phyloP scores from a whole-genome alignment of 2,329 filamentous ascomycete species.

The Ascochyta viciae-villosae region DNA sequence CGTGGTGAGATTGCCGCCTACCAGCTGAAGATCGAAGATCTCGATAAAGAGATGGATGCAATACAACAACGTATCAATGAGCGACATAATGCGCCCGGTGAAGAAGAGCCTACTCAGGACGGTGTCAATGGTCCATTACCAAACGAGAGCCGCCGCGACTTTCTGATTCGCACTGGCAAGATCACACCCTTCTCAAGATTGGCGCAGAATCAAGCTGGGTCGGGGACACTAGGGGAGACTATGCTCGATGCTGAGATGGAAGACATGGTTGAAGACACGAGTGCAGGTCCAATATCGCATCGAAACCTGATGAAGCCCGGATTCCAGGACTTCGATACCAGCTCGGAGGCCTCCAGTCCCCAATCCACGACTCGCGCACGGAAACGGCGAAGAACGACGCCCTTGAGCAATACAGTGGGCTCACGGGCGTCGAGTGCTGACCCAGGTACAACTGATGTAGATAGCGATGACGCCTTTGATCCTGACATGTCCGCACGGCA shows the following conservation, averaged over 20 bases:
- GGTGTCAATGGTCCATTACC: slow-evolving; percentile 69
- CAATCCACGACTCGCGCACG: slow-evolving; percentile 38
- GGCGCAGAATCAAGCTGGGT: slow-evolving; percentile 67
- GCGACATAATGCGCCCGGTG: slow-evolving; percentile 66
- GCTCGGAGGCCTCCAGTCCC: slow-evolving; percentile 44
- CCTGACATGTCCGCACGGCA: slow-evolving; percentile 51
- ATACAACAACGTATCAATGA: slow-evolving; percentile 83
- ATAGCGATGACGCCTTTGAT: slow-evolving; percentile 52
- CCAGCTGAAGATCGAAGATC: slow-evolving; percentile 67
- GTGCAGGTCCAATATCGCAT: slow-evolving; percentile 53
- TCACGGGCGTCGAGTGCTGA: slow-evolving; percentile 30
- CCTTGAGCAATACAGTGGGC: slow-evolving; percentile 12
- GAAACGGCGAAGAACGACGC: slow-evolving; percentile 48
- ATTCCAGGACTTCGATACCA: slow-evolving; percentile 47
- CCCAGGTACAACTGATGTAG: slow-evolving; percentile 34
- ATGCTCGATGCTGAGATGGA: slow-evolving; percentile 85
- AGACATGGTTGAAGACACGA: slow-evolving; percentile 56
- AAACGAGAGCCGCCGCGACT: slow-evolving; percentile 85
- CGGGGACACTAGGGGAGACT: slow-evolving; percentile 76
- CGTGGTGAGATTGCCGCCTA: slow-evolving; percentile 71
- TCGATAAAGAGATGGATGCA: slow-evolving; percentile 77
- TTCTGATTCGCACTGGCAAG: slow-evolving; percentile 92
- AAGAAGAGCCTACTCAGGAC: slow-evolving; percentile 50
- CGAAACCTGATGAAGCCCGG: slow-evolving; percentile 58
- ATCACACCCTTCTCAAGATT: slow-evolving; percentile 94